Evolutionary conservation across 768 basidiomycete genomes (phyloP).

Genomic region (Rhizopogon rudus): DNA sequence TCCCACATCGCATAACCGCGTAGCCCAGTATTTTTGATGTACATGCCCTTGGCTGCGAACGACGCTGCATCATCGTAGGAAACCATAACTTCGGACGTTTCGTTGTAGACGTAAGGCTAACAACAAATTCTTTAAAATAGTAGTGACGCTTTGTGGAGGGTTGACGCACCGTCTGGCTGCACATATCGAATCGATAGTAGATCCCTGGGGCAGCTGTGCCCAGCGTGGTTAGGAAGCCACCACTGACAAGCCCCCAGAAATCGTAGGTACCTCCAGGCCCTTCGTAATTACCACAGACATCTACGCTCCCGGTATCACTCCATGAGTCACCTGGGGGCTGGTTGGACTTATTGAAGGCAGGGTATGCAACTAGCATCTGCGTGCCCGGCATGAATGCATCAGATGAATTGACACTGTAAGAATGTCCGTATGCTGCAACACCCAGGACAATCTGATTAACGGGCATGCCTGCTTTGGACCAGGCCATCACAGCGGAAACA

Average conservation of each 20-base stretch:
- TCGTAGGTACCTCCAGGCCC: slow-evolving; percentile 45
- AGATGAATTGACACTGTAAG: slow-evolving; percentile 38
- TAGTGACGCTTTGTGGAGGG: not conserved
- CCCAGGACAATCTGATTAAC: slow-evolving; percentile 70
- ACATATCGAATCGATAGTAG: slow-evolving; percentile 51
- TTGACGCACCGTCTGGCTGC: slow-evolving; percentile 65
- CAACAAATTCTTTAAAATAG: not conserved
- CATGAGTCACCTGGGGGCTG: slow-evolving; percentile 53
- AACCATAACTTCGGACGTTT: slow-evolving; percentile 47
- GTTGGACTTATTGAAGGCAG: slow-evolving; percentile 40
- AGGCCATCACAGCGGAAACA: slow-evolving; percentile 62
- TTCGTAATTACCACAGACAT: slow-evolving; percentile 54
- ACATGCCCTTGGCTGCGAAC: slow-evolving; percentile 53
- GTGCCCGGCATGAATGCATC: slow-evolving; percentile 17
- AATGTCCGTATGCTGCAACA: slow-evolving; percentile 80
- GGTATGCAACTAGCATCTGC: slow-evolving; percentile 38
- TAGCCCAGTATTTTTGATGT: slow-evolving; percentile 44
- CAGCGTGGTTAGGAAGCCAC: slow-evolving; percentile 44
- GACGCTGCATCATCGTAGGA: slow-evolving; percentile 63
- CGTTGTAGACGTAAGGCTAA: slow-evolving; percentile 70
- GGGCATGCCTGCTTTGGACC: slow-evolving; percentile 79
- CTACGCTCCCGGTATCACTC: slow-evolving; percentile 40
- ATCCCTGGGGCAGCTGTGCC: slow-evolving; percentile 51
- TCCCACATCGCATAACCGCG: slow-evolving; percentile 67
- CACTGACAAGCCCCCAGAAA: slow-evolving; percentile 58